These are phyloP conservation scores for Fraxinus xanthoxyloides DNA, from an alignment of 305 asterid species.

Conservation along the genomic window DNA sequence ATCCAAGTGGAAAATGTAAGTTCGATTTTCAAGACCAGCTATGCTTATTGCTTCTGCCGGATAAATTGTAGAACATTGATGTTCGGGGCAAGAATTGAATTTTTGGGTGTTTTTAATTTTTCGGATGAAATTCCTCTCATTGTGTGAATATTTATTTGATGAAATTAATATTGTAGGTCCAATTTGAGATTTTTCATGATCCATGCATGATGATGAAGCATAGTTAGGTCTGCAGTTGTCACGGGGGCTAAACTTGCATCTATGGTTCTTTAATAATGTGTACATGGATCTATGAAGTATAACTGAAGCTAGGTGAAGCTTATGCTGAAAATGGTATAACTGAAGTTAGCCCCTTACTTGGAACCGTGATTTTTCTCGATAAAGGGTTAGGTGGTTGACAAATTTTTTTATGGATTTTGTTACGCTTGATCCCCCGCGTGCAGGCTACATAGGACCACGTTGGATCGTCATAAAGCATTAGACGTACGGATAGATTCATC, in stretches of 20 bases:
- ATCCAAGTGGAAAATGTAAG: background rate
- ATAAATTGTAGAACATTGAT: background rate
- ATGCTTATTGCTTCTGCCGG: background rate
- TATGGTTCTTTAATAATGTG: background rate
- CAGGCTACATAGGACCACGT: background rate
- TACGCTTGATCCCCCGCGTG: background rate
- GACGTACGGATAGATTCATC: background rate
- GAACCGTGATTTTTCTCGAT: background rate
- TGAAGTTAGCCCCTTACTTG: background rate
- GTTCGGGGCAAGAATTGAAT: background rate
- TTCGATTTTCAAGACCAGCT: background rate
- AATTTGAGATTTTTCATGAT: background rate
- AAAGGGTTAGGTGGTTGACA: background rate
- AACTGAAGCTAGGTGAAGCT: background rate
- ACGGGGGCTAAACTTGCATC: background rate
- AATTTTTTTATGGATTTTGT: too few relatives aligned
- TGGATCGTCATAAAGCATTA: background rate
- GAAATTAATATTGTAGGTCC: background rate
- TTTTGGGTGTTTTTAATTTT: background rate
- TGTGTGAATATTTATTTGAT: background rate
- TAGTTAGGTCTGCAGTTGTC: background rate
- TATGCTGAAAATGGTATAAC: background rate
- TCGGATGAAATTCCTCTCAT: background rate
- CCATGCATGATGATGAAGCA: background rate
- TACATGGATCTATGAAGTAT: background rate